Conservation (phyloP, 495 filamentous ascomycete genomes). For the Cenococcum geophilum region DNA sequence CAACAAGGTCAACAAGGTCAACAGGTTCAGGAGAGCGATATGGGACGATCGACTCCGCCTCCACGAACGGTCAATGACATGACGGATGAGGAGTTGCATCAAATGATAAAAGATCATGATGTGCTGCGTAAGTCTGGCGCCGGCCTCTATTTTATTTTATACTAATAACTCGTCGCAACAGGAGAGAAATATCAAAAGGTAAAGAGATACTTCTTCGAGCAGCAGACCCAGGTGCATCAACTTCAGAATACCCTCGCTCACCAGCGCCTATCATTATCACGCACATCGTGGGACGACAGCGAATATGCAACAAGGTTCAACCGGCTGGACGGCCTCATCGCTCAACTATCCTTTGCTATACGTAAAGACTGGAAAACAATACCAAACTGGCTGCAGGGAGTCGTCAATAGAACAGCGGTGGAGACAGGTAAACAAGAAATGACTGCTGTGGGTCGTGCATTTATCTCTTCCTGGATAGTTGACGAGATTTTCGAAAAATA, state of each 20-base stretch:
- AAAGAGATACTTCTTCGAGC: constrained; percentile 94
- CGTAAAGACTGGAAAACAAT: constrained; percentile 84
- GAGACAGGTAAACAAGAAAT: constrained; percentile 86
- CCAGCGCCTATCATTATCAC: constrained; percentile 88
- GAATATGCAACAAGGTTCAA: constrained; percentile 89
- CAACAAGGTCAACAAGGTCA: constrained; percentile 3
- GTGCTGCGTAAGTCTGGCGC: constrained; percentile 36
- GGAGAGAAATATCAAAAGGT: constrained; percentile 96
- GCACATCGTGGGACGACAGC: constrained; percentile 91
- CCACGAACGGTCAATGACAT: constrained; percentile 34
- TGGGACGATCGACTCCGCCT: constrained; percentile 36
- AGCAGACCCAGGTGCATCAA: constrained; percentile 86
- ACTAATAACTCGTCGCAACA: constrained; percentile 36
- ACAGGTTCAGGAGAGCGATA: constrained; percentile 29
- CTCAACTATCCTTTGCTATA: constrained; percentile 89
- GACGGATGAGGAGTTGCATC: constrained; percentile 38
- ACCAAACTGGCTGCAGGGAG: constrained; percentile 68
- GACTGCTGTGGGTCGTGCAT: constrained; percentile 88
- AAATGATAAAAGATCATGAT: constrained; percentile 40
- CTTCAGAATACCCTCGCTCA: constrained; percentile 95
- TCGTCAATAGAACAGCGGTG: constrained; percentile 77
- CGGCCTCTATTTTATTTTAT: background rate
- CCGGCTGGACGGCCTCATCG: constrained; percentile 88
- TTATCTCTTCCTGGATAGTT: constrained; percentile 83
- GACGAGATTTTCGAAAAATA: constrained; percentile 85